phyloP scores from a whole-genome alignment of 108 stramenopile genomes.

The Aurantiochytrium sp. region DNA sequence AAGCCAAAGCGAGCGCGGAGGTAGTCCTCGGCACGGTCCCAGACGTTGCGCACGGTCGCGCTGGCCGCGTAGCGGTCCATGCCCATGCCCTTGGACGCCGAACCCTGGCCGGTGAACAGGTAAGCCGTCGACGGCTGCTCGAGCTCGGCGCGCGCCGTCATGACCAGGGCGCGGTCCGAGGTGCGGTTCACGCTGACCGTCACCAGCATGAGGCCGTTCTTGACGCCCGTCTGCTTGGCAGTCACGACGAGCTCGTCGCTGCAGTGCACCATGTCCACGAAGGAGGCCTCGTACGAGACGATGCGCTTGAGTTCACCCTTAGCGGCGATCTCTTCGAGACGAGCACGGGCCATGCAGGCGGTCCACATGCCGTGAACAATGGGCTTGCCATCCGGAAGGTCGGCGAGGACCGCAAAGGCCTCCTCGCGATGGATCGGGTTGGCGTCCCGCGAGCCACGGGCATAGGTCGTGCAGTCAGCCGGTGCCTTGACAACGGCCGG shows the following conservation, averaged over 20 bases:
- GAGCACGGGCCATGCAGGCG: not conserved
- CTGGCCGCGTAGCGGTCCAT: conserved; percentile 17
- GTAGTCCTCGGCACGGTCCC: conserved; percentile 9
- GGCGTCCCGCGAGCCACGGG: not conserved
- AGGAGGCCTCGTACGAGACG: not conserved
- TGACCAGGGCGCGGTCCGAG: not conserved
- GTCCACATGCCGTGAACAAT: conserved; percentile 29
- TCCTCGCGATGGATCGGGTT: conserved; percentile 23
- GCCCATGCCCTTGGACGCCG: conserved; percentile 19
- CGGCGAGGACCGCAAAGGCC: not conserved
- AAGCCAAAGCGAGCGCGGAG: not conserved
- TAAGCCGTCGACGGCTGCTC: conserved; percentile 8
- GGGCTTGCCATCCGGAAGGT: conserved; percentile 13
- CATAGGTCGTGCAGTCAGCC: not conserved
- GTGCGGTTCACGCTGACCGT: not conserved
- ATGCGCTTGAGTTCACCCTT: not conserved
- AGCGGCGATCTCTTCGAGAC: not conserved
- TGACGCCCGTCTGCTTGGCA: not conserved
- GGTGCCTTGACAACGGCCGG: not conserved
- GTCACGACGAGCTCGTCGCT: not conserved
- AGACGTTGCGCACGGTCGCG: not conserved
- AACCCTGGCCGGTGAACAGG: conserved; percentile 24
- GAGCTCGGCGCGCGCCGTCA: not conserved
- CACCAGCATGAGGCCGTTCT: not conserved
- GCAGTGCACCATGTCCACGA: conserved; percentile 1